Evolutionary conservation across 2,329 filamentous ascomycete genomes (phyloP), one percentile per base, ranked within the genome.

Genomic region (Beauveria rudraprayagi): DNA sequence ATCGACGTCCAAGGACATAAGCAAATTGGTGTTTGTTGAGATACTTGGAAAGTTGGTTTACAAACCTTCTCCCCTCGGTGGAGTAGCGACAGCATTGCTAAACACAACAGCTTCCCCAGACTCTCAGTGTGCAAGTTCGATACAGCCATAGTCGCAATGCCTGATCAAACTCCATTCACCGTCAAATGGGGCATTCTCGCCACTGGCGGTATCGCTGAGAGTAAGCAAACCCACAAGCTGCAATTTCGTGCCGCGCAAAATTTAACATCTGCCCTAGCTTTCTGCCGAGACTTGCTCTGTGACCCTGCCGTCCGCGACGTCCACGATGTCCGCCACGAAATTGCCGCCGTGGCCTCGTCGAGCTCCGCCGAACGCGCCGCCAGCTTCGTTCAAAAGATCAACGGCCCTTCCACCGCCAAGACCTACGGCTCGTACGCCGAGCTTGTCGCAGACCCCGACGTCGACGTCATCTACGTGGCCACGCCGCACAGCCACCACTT

Each of bases 401-500:
- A 86, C 62, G 85, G 88, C n/a, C 86, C 89, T 3, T 76, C 81
- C 19, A 80, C 84, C 8, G 87, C 88, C 61, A 84, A 84, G 67
- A 81, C 87, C 10, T 95, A 96, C 71, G 90, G 88, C 62, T 90
- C 87, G 11, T 96, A 96, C 75, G 81, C 86, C 64, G 89, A 92
- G 71, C 83, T 96, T 30, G 91, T 93, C 28, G 82, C 83, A 56
- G 90, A 96, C 71, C 78, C 87, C 7, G 83, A 90, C 68, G 83
- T 96, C 66, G 90, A 96, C 73, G 90, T 95, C 67, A 76, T 96
- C 75, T 96, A 96, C 74, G 84, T 96, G 61, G 91, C 91, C 26
- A 96, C 92, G 4, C 92, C 92, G 17, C 92, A 96, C 77, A 92
- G 89, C 68, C 92, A 96, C 73, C 92, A 96, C 78, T 96, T 92